phyloP scores from a whole-genome alignment of 805 yeast genomes.

The Candida quercuum region DNA sequence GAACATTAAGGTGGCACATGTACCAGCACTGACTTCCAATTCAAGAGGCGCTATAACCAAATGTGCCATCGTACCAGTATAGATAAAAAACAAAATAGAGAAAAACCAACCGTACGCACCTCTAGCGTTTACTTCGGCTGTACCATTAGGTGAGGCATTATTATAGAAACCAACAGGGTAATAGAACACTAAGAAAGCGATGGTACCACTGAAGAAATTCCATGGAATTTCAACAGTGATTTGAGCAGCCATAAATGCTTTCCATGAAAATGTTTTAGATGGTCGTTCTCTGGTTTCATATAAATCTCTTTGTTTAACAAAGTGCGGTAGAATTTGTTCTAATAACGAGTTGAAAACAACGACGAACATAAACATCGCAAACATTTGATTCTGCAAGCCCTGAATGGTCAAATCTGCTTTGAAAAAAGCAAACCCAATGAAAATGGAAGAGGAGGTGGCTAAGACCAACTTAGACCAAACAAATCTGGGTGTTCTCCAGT shows the following conservation, averaged over 20 bases:
- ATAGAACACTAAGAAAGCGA: conserved; percentile 58
- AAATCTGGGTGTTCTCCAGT: conserved; percentile 63
- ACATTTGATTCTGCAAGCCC: conserved; percentile 80
- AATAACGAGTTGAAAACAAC: conserved; percentile 50
- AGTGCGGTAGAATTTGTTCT: conserved; percentile 61
- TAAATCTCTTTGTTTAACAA: conserved; percentile 53
- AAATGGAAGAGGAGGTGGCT: conserved; percentile 49
- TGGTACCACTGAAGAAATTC: conserved; percentile 56
- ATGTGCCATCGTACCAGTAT: conserved; percentile 54
- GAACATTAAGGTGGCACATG: conserved; percentile 49
- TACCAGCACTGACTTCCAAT: conserved; percentile 58
- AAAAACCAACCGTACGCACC: conserved; percentile 50
- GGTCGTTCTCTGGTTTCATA: conserved; percentile 74
- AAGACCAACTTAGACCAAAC: conserved; percentile 55
- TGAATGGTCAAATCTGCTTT: conserved; percentile 58
- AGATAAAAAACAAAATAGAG: conserved; percentile 44
- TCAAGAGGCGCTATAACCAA: conserved; percentile 54
- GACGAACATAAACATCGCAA: conserved; percentile 64
- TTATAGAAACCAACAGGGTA: conserved; percentile 65
- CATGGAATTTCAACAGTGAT: conserved; percentile 63
- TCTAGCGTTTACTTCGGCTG: conserved; percentile 43
- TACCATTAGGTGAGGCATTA: conserved; percentile 55
- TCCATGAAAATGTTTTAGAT: conserved; percentile 66
- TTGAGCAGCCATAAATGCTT: conserved; percentile 55
- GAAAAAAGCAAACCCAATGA: conserved; percentile 72